Conservation (phyloP, 495 filamentous ascomycete species). For the Echria macrotheca region DNA sequence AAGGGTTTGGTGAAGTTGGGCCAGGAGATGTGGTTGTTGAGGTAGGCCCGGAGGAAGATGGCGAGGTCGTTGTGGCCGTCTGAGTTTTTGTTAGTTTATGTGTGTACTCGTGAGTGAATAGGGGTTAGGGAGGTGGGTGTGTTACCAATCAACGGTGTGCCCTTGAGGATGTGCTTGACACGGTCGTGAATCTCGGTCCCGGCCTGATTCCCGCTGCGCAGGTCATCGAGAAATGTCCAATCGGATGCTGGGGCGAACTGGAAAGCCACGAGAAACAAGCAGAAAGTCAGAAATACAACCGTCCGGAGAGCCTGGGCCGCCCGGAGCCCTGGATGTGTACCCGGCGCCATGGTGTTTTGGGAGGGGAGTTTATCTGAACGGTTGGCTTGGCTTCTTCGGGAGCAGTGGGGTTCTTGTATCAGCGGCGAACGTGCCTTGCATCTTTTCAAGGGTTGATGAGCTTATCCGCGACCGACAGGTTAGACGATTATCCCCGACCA, state of each 20-base stretch:
- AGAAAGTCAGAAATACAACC: not conserved
- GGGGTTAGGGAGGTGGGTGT: not conserved
- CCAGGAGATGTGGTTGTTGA: conserved; percentile 73
- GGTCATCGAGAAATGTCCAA: not conserved
- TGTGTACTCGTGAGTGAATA: not conserved
- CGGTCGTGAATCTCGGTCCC: conserved; percentile 52
- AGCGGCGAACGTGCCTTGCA: no score
- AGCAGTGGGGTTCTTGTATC: not conserved
- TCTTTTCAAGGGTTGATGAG: no score
- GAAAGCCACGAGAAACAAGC: not conserved
- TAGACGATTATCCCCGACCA: no score
- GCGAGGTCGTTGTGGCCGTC: conserved; percentile 93
- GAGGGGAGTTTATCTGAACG: not conserved
- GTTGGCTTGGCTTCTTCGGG: not conserved
- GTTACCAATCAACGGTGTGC: conserved; percentile 77
- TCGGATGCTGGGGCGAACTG: not conserved
- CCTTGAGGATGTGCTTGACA: conserved; percentile 60
- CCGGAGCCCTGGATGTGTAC: not conserved
- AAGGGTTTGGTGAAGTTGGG: conserved; percentile 66
- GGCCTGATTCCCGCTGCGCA: conserved; percentile 5
- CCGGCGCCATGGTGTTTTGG: not conserved
- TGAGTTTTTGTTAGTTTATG: conserved; percentile 27
- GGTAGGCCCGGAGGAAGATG: conserved; percentile 60
- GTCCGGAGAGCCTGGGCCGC: not conserved
- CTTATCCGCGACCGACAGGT: no score